These are phyloP conservation scores for Cyberlindnera petersonii DNA, from an alignment of 805 yeast genomes.

Conservation along the genomic window DNA sequence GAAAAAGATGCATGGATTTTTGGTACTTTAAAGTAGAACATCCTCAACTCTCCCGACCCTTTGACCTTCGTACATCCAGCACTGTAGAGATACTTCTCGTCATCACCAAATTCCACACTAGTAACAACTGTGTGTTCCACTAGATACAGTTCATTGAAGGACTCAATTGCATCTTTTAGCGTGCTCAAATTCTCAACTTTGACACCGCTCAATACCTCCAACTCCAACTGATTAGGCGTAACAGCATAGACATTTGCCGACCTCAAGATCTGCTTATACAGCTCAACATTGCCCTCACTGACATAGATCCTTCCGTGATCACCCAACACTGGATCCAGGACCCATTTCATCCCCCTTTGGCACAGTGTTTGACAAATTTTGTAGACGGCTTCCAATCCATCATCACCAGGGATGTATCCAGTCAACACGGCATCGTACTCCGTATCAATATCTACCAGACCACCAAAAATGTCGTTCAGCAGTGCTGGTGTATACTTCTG, in stretches of 20 bases:
- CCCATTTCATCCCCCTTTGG: constrained; percentile 42
- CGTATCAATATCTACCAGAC: constrained; percentile 46
- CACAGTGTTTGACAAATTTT: constrained; percentile 35
- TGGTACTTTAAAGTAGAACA: constrained; percentile 38
- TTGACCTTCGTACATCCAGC: constrained; percentile 24
- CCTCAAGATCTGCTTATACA: constrained; percentile 45
- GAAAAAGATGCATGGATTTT: constrained; percentile 58
- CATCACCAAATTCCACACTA: constrained; percentile 39
- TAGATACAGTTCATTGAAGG: constrained; percentile 40
- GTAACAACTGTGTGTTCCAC: constrained; percentile 57
- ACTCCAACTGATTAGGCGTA: constrained; percentile 75
- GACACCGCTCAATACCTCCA: constrained; percentile 53
- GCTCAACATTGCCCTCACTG: constrained; percentile 47
- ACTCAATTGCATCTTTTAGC: constrained; percentile 36
- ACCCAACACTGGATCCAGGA: constrained; percentile 89
- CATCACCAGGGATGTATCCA: constrained; percentile 73
- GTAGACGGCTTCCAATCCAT: constrained; percentile 48
- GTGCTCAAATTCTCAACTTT: constrained; percentile 36
- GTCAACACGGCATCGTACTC: constrained; percentile 65
- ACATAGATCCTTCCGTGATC: constrained; percentile 86
- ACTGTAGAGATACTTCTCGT: constrained; percentile 37
- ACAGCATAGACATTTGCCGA: constrained; percentile 44
- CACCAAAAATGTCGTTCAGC: constrained; percentile 48
- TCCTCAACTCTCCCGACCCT: neutral
- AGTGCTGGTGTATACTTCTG: constrained; percentile 42